Percentiles rank a stretch among this genome's conserved stretches.
These are phyloP conservation scores for Carex sylvatica DNA, from an alignment of 202 grass and related monocot genomes.

Conservation along the genomic window DNA sequence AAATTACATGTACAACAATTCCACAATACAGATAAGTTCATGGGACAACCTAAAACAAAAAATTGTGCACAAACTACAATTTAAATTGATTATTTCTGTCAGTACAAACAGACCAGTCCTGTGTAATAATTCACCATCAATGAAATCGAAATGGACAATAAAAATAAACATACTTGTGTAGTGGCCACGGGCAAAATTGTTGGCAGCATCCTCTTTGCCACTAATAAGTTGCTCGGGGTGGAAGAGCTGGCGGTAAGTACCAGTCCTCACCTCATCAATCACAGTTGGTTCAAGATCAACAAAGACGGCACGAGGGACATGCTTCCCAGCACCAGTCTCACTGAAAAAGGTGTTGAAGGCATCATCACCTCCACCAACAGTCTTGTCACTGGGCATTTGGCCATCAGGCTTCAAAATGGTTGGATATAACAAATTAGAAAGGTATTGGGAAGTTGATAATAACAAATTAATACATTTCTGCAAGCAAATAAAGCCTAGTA, in stretches of 20 bases:
- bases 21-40: neutral
- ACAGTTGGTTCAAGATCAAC: slow-evolving; percentile 84
- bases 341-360: slow-evolving; percentile 89
- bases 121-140: neutral
- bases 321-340: slow-evolving; percentile 72
- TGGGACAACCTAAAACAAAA: neutral
- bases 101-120: neutral
- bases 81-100: neutral
- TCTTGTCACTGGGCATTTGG: slow-evolving; percentile 64
- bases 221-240: slow-evolving; percentile 97
- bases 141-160: neutral
- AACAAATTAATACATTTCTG: neutral
- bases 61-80: neutral
- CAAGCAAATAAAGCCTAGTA: neutral
- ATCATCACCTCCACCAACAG: slow-evolving; percentile 55
- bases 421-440: neutral
- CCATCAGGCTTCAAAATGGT: slow-evolving; percentile 59
- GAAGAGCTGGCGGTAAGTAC: slow-evolving; percentile 87
- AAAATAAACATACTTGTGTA: slow-evolving; percentile 59
- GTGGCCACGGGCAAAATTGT: slow-evolving; percentile 85
- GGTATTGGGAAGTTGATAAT: neutral
- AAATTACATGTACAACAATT: neutral
- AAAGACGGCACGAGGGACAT: slow-evolving; percentile 77
- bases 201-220: slow-evolving; percentile 88
- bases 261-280: slow-evolving; percentile 85